Evolutionary conservation across 192 early-diverging fungal genomes (phyloP).

Genomic region (Paraglomus occultum): DNA sequence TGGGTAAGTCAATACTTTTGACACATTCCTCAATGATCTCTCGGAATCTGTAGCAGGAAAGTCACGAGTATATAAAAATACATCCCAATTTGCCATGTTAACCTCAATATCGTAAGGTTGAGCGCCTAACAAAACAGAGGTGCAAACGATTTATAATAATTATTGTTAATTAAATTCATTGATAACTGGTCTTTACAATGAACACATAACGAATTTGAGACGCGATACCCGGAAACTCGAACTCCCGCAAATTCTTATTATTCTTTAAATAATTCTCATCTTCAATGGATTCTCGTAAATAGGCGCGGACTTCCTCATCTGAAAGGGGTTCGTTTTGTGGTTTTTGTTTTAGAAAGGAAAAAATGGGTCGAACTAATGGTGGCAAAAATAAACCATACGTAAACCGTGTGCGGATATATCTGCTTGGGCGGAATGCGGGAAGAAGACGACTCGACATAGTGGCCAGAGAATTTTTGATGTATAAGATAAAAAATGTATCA

Average conservation of each 20-base stretch:
- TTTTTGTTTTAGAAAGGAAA: no score
- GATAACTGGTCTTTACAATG: background rate
- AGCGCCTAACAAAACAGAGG: conserved; percentile 30
- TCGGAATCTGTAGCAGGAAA: conserved; percentile 70
- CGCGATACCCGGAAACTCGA: conserved; percentile 66
- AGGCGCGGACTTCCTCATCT: conserved; percentile 54
- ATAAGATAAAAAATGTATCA: no score
- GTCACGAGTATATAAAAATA: conserved; percentile 74
- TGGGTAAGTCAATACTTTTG: conserved; percentile 76
- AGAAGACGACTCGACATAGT: no score
- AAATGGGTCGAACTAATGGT: no score
- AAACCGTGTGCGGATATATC: no score
- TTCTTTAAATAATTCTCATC: conserved; percentile 81
- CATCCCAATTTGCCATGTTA: conserved; percentile 77
- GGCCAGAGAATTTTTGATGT: no score
- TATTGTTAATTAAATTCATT: conserved; percentile 6
- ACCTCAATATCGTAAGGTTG: conserved; percentile 70
- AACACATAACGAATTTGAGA: conserved; percentile 1
- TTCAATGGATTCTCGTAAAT: conserved; percentile 67
- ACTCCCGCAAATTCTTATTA: conserved; percentile 70
- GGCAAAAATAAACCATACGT: no score
- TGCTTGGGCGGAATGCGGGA: no score
- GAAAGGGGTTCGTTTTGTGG: no score
- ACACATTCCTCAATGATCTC: conserved; percentile 74
- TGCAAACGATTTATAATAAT: conserved; percentile 7